These are phyloP conservation scores for Ustilago hordei DNA, from an alignment of 1,284 basidiomycete genomes.

Conservation along the genomic window DNA sequence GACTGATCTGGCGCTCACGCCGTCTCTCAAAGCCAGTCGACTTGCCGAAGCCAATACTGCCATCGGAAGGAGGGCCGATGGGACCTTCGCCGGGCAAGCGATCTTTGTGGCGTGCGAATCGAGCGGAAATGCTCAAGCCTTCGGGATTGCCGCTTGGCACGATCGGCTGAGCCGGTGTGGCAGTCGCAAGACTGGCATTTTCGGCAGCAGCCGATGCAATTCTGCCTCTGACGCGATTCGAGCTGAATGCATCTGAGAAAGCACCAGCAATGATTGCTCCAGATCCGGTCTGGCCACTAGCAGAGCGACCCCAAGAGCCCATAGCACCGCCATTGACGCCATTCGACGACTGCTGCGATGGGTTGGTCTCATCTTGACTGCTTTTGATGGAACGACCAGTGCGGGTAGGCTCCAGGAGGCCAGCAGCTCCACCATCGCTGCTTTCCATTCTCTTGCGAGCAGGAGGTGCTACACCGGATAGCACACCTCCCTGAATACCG, in stretches of 20 bases:
- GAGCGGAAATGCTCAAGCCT: slow-evolving; percentile 47
- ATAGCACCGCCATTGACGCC: slow-evolving; percentile 11
- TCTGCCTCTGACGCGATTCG: slow-evolving; percentile 37
- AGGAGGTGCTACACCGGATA: slow-evolving; percentile 57
- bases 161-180: slow-evolving; percentile 35
- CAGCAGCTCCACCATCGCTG: slow-evolving; percentile 30
- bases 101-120: slow-evolving; percentile 56
- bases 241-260: slow-evolving; percentile 51
- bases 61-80: slow-evolving; percentile 61
- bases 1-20: slow-evolving; percentile 44
- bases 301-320: slow-evolving; percentile 34
- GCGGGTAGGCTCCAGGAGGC: slow-evolving; percentile 13
- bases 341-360: slow-evolving; percentile 15
- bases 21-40: slow-evolving; percentile 52
- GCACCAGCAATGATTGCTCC: slow-evolving; percentile 9
- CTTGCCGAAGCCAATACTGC: slow-evolving; percentile 62
- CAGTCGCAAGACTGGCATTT: slow-evolving; percentile 6
- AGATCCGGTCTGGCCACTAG: slow-evolving; percentile 8
- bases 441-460: slow-evolving; percentile 59
- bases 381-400: slow-evolving; percentile 22
- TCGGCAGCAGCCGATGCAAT: slow-evolving; percentile 27
- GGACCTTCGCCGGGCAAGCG: slow-evolving; percentile 61
- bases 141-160: slow-evolving; percentile 46
- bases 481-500: slow-evolving; percentile 61
- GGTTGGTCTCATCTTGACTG: slow-evolving; percentile 28